A percentile compares a stretch with the other conserved stretches of the same genome.
Conservation (phyloP, 2,329 filamentous ascomycete species). For the Pseudomassariella vexata region DNA sequence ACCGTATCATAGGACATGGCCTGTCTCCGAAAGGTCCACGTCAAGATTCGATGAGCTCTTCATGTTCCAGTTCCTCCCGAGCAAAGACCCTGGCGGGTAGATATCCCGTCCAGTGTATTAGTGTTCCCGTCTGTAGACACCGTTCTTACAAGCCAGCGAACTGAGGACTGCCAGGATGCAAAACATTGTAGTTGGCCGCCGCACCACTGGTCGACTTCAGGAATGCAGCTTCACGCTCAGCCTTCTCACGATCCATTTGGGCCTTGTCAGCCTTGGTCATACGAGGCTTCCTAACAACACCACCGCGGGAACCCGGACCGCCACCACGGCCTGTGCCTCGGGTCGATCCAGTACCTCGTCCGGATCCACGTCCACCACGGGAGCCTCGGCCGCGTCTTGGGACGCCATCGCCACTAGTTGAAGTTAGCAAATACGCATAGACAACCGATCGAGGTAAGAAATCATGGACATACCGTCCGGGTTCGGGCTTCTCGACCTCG, state of each 20-base stretch:
- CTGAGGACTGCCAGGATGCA: constrained; percentile 25
- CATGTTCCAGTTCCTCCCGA: too few relatives aligned
- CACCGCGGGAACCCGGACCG: constrained; percentile 68
- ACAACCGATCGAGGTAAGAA: constrained; percentile 3
- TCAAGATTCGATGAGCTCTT: too few relatives aligned
- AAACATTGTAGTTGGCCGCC: constrained; percentile 21
- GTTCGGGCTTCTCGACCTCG: constrained; percentile 70
- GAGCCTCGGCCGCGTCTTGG: constrained; percentile 61
- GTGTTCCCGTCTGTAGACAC: too few relatives aligned
- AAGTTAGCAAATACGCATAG: constrained; percentile 25
- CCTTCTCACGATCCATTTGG: constrained; percentile 74
- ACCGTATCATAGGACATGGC: too few relatives aligned
- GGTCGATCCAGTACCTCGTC: constrained; percentile 58
- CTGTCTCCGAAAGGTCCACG: too few relatives aligned
- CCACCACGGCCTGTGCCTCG: constrained; percentile 41
- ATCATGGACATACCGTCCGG: constrained; percentile 42
- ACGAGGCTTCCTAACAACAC: constrained; percentile 72
- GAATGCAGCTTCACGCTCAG: constrained; percentile 55
- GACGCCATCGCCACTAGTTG: constrained; percentile 61
- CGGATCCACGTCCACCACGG: constrained; percentile 40
- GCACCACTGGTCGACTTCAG: constrained; percentile 18
- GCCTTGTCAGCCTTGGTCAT: constrained; percentile 82
- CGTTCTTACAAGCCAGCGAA: constrained; percentile 25
- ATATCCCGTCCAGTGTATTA: too few relatives aligned
- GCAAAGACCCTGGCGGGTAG: too few relatives aligned